Base-by-base conservation (phyloP, 2,329 filamentous ascomycete genomes). In the Fusarium veterinarium region DNA sequence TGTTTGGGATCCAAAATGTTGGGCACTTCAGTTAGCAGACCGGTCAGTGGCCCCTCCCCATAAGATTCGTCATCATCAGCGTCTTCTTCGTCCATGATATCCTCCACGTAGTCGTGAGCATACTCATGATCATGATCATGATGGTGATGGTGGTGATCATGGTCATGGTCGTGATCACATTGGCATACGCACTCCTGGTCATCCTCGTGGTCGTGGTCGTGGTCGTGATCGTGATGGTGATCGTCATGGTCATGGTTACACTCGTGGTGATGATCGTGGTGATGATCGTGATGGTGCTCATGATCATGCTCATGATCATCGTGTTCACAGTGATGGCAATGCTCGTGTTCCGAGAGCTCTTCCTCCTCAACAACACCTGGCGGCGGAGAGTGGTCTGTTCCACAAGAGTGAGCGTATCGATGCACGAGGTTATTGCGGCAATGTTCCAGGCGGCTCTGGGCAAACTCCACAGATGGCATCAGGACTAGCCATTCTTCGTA, bases 1-100 rank as follows among this genome's bases (percentile, higher is more conserved):
- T 98, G 95, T 62, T 95, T 95, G 0, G 95, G 95, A 46, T 97
- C 95, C 35, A 98, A 86, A 41, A 98, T 97, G 74, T 98, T 93
- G 35, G 95, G 95, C 17, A 98, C 94, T 80, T 98, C 95, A 0
- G 95, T 98, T 61, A 98, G 84, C 19, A 98, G 84, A 17, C 95
- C 95, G 23, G 94, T 92, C 78, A 93, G 88, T 28, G 93, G 92
- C 7, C 93, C 93, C 73, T 95, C 91, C 20, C 89, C 91, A 74
- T 93, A 93, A n/a, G 92, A 93, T 72, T 94, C 92, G 76, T 95
- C 92, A 68, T 95, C 93, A 60, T 91, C 90, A 19, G 88, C 88
- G 51, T 92, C 90, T 57, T 92, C 91, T n/a, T 89, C 87, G 28
- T 92, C 90, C 61, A 91, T 88, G 75, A 88, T 86, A 31, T 89